Conservation (phyloP, 345 rosid genomes). For the Brassica nigra region DNA sequence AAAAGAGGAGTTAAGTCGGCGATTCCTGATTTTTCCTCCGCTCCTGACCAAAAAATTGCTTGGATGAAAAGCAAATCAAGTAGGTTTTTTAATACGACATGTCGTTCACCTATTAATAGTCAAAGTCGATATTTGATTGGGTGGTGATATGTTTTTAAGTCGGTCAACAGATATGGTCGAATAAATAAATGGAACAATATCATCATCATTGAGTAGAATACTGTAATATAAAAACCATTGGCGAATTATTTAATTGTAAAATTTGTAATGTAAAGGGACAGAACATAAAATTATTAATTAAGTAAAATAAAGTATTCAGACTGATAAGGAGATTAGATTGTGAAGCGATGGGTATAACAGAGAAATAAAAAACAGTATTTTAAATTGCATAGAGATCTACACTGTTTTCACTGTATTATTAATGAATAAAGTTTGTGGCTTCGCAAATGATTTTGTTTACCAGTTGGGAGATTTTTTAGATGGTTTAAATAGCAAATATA, state of each 20-base stretch:
- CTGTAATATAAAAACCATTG: background rate
- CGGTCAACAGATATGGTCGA: conserved; percentile 37
- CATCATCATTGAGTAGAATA: background rate
- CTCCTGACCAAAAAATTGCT: conserved; percentile 35
- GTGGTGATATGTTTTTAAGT: conserved; percentile 19
- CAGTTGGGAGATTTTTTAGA: background rate
- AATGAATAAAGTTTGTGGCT: background rate
- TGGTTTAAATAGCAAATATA: background rate
- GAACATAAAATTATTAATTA: background rate
- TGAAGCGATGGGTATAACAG: conserved; percentile 20
- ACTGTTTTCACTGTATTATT: background rate
- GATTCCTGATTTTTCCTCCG: conserved; percentile 28
- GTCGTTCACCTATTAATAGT: conserved; percentile 9
- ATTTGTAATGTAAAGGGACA: background rate
- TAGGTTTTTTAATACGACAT: background rate
- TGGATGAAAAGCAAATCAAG: conserved; percentile 43
- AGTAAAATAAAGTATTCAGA: background rate
- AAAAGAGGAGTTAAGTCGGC: conserved; percentile 34
- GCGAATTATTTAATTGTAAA: background rate
- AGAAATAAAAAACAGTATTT: background rate
- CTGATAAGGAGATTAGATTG: conserved; percentile 12
- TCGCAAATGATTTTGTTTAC: background rate
- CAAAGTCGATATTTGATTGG: conserved; percentile 31
- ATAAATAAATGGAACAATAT: conserved; percentile 22
- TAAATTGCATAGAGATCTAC: conserved; percentile 15